phyloP scores from a whole-genome alignment of 2,329 filamentous ascomycete species.

The Dothiorella sarmentorum region DNA sequence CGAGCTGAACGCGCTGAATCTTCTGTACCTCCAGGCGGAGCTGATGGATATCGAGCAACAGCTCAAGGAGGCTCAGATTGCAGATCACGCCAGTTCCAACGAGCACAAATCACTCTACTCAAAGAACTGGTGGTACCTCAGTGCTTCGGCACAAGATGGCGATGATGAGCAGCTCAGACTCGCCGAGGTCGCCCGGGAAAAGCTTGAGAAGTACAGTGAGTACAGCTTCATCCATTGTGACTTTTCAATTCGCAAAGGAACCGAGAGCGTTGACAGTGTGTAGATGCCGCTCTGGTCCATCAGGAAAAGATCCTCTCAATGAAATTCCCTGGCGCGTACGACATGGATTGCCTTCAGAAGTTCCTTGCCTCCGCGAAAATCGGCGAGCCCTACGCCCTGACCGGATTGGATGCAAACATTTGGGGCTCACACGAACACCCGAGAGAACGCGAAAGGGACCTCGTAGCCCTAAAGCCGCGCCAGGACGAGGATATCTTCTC shows the following conservation, averaged over 20 bases:
- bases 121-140: background rate
- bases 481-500: background rate
- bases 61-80: background rate
- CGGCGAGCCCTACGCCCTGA: background rate
- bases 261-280: no score
- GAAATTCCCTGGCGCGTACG: background rate
- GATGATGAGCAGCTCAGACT: background rate
- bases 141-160: background rate
- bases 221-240: background rate
- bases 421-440: background rate
- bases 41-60: background rate
- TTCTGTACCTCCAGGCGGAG: background rate
- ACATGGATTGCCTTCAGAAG: background rate
- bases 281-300: background rate
- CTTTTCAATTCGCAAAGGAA: no score
- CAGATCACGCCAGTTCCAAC: background rate
- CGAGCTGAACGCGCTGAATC: background rate
- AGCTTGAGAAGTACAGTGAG: slow-evolving; percentile 4
- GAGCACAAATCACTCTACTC: background rate
- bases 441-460: background rate
- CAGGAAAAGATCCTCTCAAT: background rate
- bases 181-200: background rate
- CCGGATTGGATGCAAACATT: background rate
- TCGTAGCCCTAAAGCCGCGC: background rate
- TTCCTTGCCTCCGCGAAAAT: background rate